phyloP scores from a whole-genome alignment of 2,329 filamentous ascomycete genomes.

The Pseudogymnoascus pannorum region DNA sequence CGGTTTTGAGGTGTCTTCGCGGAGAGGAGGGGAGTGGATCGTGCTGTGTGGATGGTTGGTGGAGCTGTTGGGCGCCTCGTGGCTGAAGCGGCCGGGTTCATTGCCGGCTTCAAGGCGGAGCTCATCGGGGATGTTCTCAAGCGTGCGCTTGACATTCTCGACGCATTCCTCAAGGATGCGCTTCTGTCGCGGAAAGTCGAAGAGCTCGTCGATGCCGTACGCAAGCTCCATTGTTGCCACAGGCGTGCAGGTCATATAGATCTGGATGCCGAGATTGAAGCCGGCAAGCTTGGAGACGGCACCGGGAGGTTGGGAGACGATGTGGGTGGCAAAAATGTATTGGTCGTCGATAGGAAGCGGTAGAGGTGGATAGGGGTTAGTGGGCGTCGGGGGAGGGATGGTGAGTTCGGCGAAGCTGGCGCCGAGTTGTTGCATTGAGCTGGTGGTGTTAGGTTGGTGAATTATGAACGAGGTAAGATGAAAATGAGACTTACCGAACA shows the following conservation, averaged over 20 bases:
- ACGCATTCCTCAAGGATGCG: conserved; percentile 65
- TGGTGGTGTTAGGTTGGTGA: conserved; percentile 28
- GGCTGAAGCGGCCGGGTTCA: conserved; percentile 35
- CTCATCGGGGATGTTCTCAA: conserved; percentile 61
- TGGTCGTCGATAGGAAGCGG: conserved; percentile 80
- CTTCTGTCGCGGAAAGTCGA: conserved; percentile 71
- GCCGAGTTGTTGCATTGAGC: conserved; percentile 72
- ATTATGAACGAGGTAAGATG: not conserved
- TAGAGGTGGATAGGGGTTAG: conserved; percentile 68
- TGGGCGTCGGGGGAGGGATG: conserved; percentile 68
- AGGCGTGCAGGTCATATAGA: conserved; percentile 74
- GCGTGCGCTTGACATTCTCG: conserved; percentile 59
- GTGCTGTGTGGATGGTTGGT: not conserved
- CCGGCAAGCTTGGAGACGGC: conserved; percentile 65
- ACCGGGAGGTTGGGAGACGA: conserved; percentile 62
- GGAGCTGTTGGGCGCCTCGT: not conserved
- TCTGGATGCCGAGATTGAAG: conserved; percentile 71
- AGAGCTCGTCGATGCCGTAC: conserved; percentile 70
- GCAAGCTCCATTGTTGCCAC: conserved; percentile 74
- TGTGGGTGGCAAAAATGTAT: conserved; percentile 64
- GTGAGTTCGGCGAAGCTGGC: conserved; percentile 63
- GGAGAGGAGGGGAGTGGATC: not conserved
- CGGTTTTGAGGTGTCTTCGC: conserved; percentile 29
- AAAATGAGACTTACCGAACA: conserved; percentile 45
- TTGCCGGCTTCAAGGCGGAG: conserved; percentile 46